phyloP scores from a whole-genome alignment of 179 eudicot species.

The Beta macrorhiza region DNA sequence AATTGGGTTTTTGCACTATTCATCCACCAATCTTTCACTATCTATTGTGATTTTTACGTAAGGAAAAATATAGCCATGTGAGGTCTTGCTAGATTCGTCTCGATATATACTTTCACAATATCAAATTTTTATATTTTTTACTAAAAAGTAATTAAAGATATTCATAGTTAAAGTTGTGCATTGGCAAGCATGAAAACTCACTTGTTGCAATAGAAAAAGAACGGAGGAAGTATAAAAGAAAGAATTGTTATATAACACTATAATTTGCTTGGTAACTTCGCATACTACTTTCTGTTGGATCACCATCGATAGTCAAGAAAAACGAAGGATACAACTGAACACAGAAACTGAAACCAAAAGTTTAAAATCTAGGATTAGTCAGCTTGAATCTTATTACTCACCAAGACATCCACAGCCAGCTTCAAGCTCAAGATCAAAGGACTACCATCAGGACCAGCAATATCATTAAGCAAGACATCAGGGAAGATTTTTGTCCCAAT shows the following conservation, averaged over 20 bases:
- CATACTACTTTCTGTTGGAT: background rate
- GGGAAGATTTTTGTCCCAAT: constrained; percentile 72
- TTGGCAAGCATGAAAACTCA: too few species aligned
- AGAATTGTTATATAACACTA: background rate
- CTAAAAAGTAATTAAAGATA: too few species aligned
- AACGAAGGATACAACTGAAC: background rate
- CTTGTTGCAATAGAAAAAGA: too few species aligned
- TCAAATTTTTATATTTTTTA: too few species aligned
- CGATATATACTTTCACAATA: too few species aligned
- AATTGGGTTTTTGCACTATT: too few species aligned
- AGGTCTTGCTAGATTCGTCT: too few species aligned
- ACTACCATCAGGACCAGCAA: constrained; percentile 92
- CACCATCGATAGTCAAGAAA: background rate
- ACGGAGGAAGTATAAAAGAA: too few species aligned
- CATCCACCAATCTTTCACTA: too few species aligned
- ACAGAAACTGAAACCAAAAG: background rate
- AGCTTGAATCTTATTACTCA: constrained; percentile 37
- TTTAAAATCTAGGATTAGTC: constrained; percentile 1
- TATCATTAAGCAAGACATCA: constrained; percentile 90
- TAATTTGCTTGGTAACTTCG: background rate
- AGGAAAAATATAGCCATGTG: too few species aligned
- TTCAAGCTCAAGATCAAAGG: constrained; percentile 82
- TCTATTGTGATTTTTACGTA: too few species aligned
- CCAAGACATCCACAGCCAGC: constrained; percentile 95
- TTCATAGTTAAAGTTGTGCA: too few species aligned